Base-by-base conservation (phyloP, 106 monocot species). In the Amphibolis antarctica region DNA sequence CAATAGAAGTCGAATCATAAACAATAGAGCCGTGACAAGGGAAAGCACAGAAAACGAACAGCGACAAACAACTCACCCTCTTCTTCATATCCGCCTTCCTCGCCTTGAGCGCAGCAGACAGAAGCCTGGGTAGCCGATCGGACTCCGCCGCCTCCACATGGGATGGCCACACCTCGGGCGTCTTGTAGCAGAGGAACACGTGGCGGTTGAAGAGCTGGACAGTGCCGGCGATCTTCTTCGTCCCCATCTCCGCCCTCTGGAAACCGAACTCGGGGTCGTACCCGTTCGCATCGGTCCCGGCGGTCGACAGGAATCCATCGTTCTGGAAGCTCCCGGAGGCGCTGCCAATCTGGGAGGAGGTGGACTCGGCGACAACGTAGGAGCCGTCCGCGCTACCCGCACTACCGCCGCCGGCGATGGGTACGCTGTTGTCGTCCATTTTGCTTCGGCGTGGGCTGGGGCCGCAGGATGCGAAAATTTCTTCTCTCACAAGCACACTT, bases 181-280 rank as follows among this genome's bases (percentile, higher is more conserved):
- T 67, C 69, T 80, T 80, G 55, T 85, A 79, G 64, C 86, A 78
- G 72, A 92, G 84, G 66, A 92, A 92, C 54, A 92, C 50, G 68
- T 92, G 92, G 62, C 87, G 84, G 12, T 86, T 78, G 77, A 79
- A 85, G 55, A 46, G 36, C 53, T 71, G 67, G 9, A 92, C 88
- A 17, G 92, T 88, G 24, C 88, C 92, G 42, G 65, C 83, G 29
- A 88, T 63, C 69, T 70, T 25, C 57, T 70, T 59, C 73, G 45
- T 44, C 46, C 65, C 55, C 21, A 73, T 66, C 49, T 66, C 73
- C 17, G 65, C 26, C 23, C 73, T 56, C 66, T 73, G 65, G 66
- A 73, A 67, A 11, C 74, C 74, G 48, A 67, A 74, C 74, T 74
- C 74, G n/a, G 60, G 49, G 44, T 74, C 66, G 43, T 28, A 30